Base-by-base conservation (phyloP, 768 basidiomycete species). In the Albatrellus ellisii region DNA sequence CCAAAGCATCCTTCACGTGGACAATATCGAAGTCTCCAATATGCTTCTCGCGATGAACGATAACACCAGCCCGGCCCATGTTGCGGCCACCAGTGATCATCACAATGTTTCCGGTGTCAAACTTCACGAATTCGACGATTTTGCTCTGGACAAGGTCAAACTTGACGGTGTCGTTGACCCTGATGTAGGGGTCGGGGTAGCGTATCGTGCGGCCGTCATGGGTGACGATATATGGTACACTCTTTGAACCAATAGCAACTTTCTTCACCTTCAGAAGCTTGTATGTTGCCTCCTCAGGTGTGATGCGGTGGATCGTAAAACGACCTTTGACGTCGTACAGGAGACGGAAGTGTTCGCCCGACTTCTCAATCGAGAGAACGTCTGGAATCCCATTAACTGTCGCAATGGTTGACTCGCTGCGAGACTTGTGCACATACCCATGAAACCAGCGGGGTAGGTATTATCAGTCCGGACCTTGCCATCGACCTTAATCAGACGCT, bases 171-270 rank as follows among this genome's bases (percentile, higher is more conserved):
- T 98, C 95, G 73, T 98, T 94, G 64, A 87, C 89, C 57, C 72
- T 77, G 77, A 99, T 90, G 54, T 66, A 62, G 24, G 95, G 95
- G 65, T 99, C 95, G 53, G 95, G 94, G 70, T 97, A 99, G 50
- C 95, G 92, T 70, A 99, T 98, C 51, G 95, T 99, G 62, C 95
- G 90, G 41, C 95, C 95, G 58, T 99, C 95, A 70, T 99, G 95
- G 53, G 94, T 97, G 66, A 97, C 88, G 53, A 99, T 72, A 72
- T 92, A 80, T 42, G 95, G 95, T 37, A 99, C 91, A 54, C 91
- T 91, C 61, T 87, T 85, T 53, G 77, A 72, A 47, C 95, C 95
- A 52, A 98, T 68, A 49, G 90, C 89, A 31, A 94, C 84, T 54
- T 78, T 82, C 62, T 78, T 77, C 56, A 99, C 95, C 61, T 91